Base-by-base conservation (phyloP, 768 basidiomycete species). In the Sutorius australiensis region DNA sequence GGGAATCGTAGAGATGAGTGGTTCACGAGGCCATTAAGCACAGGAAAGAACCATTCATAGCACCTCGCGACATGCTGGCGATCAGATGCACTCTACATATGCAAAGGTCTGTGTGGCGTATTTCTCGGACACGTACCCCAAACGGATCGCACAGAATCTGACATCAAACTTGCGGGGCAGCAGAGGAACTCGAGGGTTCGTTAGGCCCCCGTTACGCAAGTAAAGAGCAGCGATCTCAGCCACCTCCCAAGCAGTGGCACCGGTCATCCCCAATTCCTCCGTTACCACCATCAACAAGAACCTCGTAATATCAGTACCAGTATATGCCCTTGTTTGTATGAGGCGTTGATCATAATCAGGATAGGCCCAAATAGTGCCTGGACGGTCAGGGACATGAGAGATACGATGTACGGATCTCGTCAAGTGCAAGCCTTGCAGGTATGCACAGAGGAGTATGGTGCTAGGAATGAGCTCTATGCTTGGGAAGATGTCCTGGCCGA, bases 11-110 rank as follows among this genome's bases (percentile, higher is more conserved):
- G 30, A 12, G 33, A 36, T 17, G 30, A 14, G 32, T n/a, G 16
- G 24, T 46, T 47, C 51, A 52, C 46, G n/a, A 44, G 46, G 7
- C 36, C 42, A 34, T 16, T 51, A 28, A 32, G 33, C 19, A 30
- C 19, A 6, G 56, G 57, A n/a, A 58, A 21, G 3, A 58, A n/a
- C 2, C n/a, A 17, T 19, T 19, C 36, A n/a, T 48, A 48, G 34
- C 2, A 27, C 27, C 16, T 27, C 33, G 33, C 24, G 38, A 36
- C 10, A 14, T 13, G 12, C 7, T 17, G 5, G 44, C 44, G 8
- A 45, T 0, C 30, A 13, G 44, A 45, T 17, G 14, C 17, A 19
- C 30, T 31, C 12, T n/a, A n/a, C n/a, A n/a, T n/a, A n/a, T 33
- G 21, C 45, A n/a, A 3, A 24, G 24, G 33, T 46, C 46, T 24